Conservation (phyloP, 2,329 filamentous ascomycete species). For the Ploettnerulaceae sp. region DNA sequence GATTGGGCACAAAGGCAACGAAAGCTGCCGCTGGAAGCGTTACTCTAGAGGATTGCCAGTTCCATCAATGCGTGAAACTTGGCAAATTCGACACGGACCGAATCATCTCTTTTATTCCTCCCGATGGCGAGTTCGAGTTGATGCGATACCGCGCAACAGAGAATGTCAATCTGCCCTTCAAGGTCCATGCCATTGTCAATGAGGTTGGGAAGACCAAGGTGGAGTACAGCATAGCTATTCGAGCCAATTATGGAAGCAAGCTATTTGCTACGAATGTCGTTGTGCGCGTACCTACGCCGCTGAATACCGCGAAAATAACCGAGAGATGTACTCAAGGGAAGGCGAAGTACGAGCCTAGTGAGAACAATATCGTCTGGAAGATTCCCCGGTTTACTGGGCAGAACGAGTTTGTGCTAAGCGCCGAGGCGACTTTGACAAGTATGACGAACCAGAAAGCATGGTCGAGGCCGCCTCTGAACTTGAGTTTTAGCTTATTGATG, state of each 20-base stretch:
- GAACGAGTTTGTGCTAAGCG: constrained; percentile 90
- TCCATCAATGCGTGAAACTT: constrained; percentile 97
- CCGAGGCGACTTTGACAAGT: constrained; percentile 86
- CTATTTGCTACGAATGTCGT: constrained; percentile 96
- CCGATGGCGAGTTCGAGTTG: constrained; percentile 95
- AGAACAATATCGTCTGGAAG: constrained; percentile 99
- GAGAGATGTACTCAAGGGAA: constrained; percentile 94
- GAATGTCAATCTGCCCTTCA: constrained; percentile 98
- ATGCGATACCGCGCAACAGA: constrained; percentile 98
- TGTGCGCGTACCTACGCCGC: constrained; percentile 86
- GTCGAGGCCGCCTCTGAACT: constrained; percentile 85
- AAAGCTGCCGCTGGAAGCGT: constrained; percentile 94
- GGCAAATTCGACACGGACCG: constrained; percentile 95
- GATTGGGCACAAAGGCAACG: constrained; percentile 79
- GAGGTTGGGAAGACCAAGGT: constrained; percentile 96
- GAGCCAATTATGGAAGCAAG: constrained; percentile 93
- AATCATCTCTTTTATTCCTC: constrained; percentile 95
- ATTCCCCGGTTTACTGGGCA: constrained; percentile 98
- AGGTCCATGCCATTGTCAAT: constrained; percentile 97
- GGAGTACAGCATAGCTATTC: constrained; percentile 96
- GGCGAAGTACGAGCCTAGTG: constrained; percentile 95
- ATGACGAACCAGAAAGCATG: constrained; percentile 99
- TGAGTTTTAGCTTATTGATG: constrained; percentile 94
- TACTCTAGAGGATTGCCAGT: constrained; percentile 95
- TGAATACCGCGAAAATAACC: constrained; percentile 92